Evolutionary conservation across 2,329 filamentous ascomycete genomes (phyloP).

Genomic region (Trichoderma breve): DNA sequence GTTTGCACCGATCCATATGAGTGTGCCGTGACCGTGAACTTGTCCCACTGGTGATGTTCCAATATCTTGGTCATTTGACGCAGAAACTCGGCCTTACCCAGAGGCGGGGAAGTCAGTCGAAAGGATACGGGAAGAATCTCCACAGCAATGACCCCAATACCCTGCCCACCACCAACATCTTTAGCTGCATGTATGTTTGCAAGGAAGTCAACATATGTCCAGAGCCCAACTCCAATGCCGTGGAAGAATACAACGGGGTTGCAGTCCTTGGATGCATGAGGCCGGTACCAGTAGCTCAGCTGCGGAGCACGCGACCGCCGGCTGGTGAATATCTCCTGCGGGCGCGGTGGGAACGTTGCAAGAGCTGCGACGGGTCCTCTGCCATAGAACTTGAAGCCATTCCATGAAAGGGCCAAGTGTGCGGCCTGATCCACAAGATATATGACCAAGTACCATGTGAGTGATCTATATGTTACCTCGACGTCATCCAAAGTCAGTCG

Average conservation of each 20-base stretch:
- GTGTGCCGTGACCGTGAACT: constrained; percentile 61
- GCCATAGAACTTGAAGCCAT: constrained; percentile 54
- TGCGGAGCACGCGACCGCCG: constrained; percentile 47
- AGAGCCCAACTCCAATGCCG: constrained; percentile 67
- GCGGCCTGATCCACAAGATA: constrained; percentile 54
- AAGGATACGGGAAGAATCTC: constrained; percentile 66
- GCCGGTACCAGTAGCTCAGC: constrained; percentile 64
- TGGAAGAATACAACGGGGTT: constrained; percentile 67
- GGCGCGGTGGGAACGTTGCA: constrained; percentile 57
- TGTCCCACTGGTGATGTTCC: constrained; percentile 53
- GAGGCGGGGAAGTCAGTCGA: constrained; percentile 55
- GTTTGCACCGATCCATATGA: constrained; percentile 63
- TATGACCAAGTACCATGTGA: constrained; percentile 62
- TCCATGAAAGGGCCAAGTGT: constrained; percentile 43
- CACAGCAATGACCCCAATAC: constrained; percentile 62
- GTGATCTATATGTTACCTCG: constrained; percentile 57
- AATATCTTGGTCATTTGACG: constrained; percentile 57
- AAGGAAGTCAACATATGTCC: constrained; percentile 60
- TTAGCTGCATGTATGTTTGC: constrained; percentile 44
- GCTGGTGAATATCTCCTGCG: constrained; percentile 46
- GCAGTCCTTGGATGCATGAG: constrained; percentile 49
- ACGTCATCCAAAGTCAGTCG: constrained; percentile 66
- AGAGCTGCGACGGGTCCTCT: constrained; percentile 26
- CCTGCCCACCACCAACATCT: constrained; percentile 35
- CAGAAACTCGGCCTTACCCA: constrained; percentile 53